Evolutionary conservation across 768 basidiomycete genomes (phyloP).

Genomic region (Phylloporus rhodoxanthus): DNA sequence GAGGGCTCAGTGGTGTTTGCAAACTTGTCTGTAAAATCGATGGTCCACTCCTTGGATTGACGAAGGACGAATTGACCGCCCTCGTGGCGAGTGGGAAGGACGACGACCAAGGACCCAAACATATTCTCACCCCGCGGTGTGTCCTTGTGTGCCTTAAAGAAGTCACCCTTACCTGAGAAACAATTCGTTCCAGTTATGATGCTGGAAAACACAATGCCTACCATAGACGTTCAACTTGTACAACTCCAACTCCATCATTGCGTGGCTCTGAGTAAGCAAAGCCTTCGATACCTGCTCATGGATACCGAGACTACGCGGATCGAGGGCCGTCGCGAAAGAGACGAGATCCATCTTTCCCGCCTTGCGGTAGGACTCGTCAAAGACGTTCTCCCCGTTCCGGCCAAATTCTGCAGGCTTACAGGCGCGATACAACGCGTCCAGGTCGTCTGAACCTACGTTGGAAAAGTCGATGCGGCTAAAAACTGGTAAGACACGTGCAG

Average conservation of each 20-base stretch:
- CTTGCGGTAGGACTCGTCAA: slow-evolving; percentile 42
- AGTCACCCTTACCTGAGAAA: slow-evolving; percentile 26
- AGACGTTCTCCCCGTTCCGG: slow-evolving; percentile 29
- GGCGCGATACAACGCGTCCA: slow-evolving; percentile 25
- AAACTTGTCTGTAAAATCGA: slow-evolving; percentile 31
- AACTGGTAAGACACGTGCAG: not conserved
- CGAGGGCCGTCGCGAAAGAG: slow-evolving; percentile 33
- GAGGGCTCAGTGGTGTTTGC: not conserved
- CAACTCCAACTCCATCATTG: slow-evolving; percentile 24
- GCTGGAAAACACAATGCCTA: slow-evolving; percentile 6
- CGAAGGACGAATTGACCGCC: slow-evolving; percentile 42
- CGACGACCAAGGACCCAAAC: slow-evolving; percentile 47
- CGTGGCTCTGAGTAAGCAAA: slow-evolving; percentile 22
- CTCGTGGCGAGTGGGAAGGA: slow-evolving; percentile 41
- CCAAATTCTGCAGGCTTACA: slow-evolving; percentile 42
- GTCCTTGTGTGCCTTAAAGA: slow-evolving; percentile 49
- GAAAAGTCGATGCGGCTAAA: slow-evolving; percentile 2
- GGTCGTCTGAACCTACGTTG: not conserved
- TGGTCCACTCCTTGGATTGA: slow-evolving; percentile 27
- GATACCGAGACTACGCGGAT: slow-evolving; percentile 27
- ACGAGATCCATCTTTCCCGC: slow-evolving; percentile 40
- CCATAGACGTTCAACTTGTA: slow-evolving; percentile 47
- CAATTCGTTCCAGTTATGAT: not conserved
- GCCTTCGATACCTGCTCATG: slow-evolving; percentile 16
- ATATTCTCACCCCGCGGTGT: slow-evolving; percentile 39